Conservation (phyloP, 257 asterid species). For the Cruciata laevipes region DNA sequence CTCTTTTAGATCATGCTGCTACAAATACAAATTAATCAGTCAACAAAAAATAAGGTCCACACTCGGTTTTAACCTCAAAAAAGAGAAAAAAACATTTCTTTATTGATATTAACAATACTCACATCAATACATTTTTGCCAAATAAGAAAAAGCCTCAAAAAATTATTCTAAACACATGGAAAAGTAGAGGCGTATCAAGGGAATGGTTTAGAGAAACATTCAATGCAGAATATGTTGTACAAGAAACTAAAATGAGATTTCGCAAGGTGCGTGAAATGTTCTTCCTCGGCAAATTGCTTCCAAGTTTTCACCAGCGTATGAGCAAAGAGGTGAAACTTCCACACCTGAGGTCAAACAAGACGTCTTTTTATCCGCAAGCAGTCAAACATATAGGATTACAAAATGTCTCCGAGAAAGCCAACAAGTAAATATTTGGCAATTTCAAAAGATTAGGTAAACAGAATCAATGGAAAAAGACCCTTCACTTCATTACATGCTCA, state of each 20-base stretch:
- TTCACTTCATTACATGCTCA: background rate
- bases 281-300: slow-evolving; percentile 92
- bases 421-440: background rate
- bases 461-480: background rate
- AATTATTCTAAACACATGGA: background rate
- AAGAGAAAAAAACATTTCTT: slow-evolving; percentile 5
- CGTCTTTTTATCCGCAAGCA: background rate
- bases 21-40: no score
- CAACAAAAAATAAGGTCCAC: no score
- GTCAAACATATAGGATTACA: background rate
- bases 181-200: background rate
- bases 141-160: slow-evolving; percentile 8
- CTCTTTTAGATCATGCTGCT: background rate
- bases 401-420: background rate
- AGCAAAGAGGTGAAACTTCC: slow-evolving; percentile 90
- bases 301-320: slow-evolving; percentile 92
- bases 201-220: background rate
- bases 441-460: background rate
- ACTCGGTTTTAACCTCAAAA: background rate
- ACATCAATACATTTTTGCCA: background rate
- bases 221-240: slow-evolving; percentile 6
- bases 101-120: background rate
- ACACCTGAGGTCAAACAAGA: slow-evolving; percentile 42
- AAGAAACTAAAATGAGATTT: slow-evolving; percentile 56
- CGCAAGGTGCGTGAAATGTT: slow-evolving; percentile 95